Evolutionary conservation across 257 asterid genomes (phyloP), one percentile per base, ranked within the genome.

Genomic region (Solanum lycopersicoides): DNA sequence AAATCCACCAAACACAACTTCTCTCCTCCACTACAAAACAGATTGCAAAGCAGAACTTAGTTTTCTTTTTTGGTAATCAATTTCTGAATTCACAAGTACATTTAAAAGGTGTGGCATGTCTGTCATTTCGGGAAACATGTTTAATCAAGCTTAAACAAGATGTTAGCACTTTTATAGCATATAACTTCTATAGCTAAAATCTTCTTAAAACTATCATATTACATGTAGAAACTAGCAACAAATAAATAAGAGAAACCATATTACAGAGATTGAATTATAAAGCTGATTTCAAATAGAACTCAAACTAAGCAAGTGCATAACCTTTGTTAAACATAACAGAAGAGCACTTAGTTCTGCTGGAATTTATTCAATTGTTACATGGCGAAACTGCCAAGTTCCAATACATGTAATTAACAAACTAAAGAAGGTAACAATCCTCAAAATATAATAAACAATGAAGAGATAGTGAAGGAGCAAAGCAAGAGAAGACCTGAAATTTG

Each of bases 1-100:
- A 82, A 95, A 97, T 85, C 99, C 98, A 88, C 98, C 99, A 91
- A 97, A 97, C 73, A 98, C 98, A 88, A 95, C 96, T 91, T 97
- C 99, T 82, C 98, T 89, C 86, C 94, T 96, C 99, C 99, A 97
- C 99, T 96, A 91, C 74, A 88, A 16, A 89, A 86, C 32, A 84
- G 68, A 28, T 42, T 79, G 32, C 44, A 53, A 20, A n/a, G 5
- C 5, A 63, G 20, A 25, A 6, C 14, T 84, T 84, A 65, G 3
- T 23, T 41, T 23, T 41, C 12, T 41, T 3, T 10, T 23, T 75
- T 11, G 39, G 20, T 74, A 35, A 85, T 56, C 87, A 65, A 25
- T 84, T 84, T 23, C 79, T n/a, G n/a, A 84, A n/a, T 44, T 28
- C 45, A 44, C 34, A 28, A 68, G 76, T 42, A 44, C 44, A 9